Conservation (phyloP, 345 rosid genomes). For the Gossypium bickii region DNA sequence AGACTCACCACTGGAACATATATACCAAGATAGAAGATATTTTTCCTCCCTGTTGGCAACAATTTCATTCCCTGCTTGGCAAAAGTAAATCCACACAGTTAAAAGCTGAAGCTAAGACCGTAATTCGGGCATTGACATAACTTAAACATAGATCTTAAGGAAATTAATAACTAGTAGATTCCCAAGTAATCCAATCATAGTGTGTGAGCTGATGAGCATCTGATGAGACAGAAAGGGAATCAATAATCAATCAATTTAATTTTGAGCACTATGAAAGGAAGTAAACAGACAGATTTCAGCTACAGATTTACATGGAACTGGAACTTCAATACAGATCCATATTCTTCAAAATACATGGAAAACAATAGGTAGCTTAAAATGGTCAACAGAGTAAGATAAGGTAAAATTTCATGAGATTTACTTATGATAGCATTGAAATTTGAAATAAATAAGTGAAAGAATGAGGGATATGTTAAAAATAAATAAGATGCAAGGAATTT, state of each 20-base stretch:
- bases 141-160: not conserved
- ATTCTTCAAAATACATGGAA: not conserved
- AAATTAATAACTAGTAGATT: slow-evolving; percentile 3
- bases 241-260: not conserved
- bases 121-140: not conserved
- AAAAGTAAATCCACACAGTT: not conserved
- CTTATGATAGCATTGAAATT: not conserved
- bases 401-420: not conserved
- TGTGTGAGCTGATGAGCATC: not conserved
- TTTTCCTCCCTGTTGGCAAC: slow-evolving; percentile 21
- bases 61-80: slow-evolving; percentile 21
- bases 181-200: not conserved
- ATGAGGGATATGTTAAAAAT: not conserved
- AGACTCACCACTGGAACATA: slow-evolving; percentile 18
- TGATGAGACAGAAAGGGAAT: not conserved
- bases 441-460: not conserved
- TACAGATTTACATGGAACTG: not conserved
- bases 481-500: not conserved
- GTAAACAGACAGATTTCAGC: not conserved
- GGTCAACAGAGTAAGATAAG: not conserved
- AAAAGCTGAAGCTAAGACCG: not conserved
- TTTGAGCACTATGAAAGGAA: not conserved
- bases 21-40: slow-evolving; percentile 15
- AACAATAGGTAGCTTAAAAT: not conserved
- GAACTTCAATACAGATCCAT: not conserved